phyloP scores from a whole-genome alignment of 805 yeast species.

The Kazachstania kunashirensis region DNA sequence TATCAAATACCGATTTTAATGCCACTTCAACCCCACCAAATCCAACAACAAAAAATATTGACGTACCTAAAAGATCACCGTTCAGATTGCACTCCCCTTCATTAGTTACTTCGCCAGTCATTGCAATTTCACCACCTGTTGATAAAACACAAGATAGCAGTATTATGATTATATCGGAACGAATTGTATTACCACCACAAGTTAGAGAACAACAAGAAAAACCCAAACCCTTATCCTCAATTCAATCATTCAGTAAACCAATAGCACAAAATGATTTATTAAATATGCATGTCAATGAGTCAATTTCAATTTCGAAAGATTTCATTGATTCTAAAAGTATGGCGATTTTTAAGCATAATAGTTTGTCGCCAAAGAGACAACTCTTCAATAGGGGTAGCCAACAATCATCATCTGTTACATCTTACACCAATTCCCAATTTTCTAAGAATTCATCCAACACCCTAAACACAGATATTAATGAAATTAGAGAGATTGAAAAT shows the following conservation, averaged over 20 bases:
- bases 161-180: conserved; percentile 9
- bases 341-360: not conserved
- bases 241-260: conserved; percentile 14
- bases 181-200: not conserved
- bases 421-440: conserved; percentile 18
- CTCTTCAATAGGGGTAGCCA: conserved; percentile 20
- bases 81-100: conserved; percentile 10
- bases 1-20: conserved; percentile 4
- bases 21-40: conserved; percentile 17
- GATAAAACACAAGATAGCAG: conserved; percentile 11
- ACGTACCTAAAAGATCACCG: conserved; percentile 16
- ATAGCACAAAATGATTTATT: not conserved
- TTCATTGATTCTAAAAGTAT: conserved; percentile 12
- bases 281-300: conserved; percentile 6
- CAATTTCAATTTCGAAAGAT: conserved; percentile 6
- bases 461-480: conserved; percentile 9
- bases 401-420: conserved; percentile 10
- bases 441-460: conserved; percentile 18
- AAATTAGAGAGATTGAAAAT: not conserved
- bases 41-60: not conserved
- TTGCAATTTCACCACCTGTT: not conserved
- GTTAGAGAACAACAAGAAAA: not conserved
- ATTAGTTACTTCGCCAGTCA: not conserved
- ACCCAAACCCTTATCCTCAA: conserved; percentile 17
- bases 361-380: conserved; percentile 19